A percentile compares a stretch with the other conserved stretches of the same genome.
Evolutionary conservation across 179 eudicot genomes (phyloP).

Genomic region (Gypsophila paniculata): DNA sequence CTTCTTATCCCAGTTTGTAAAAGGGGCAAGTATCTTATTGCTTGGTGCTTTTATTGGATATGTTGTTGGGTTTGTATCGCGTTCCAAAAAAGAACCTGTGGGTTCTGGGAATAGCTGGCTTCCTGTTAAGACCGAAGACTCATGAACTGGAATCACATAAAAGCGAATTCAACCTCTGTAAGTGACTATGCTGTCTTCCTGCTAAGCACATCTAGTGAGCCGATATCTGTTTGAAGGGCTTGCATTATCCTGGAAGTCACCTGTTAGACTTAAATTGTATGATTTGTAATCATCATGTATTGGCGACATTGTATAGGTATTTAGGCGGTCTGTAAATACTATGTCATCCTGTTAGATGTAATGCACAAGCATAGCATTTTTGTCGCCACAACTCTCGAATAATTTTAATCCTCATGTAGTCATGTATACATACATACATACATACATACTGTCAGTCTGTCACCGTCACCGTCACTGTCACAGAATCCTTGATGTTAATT

Average conservation of each 20-base stretch:
- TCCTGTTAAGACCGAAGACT: constrained; percentile 71
- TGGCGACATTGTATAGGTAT: background rate
- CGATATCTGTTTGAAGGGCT: background rate
- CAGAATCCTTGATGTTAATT: background rate
- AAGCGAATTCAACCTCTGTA: background rate
- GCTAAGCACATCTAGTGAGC: background rate
- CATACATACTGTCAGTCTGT: too few relatives aligned
- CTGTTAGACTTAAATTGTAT: constrained; percentile 7
- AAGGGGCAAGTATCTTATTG: constrained; percentile 50
- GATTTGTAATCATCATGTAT: background rate
- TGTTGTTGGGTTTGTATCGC: constrained; percentile 59
- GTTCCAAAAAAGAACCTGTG: constrained; percentile 37
- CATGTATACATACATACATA: background rate
- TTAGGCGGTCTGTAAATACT: background rate
- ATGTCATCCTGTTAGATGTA: background rate
- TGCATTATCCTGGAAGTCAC: constrained; percentile 1
- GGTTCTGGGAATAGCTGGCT: constrained; percentile 44
- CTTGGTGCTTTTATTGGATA: constrained; percentile 76
- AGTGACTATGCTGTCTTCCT: constrained; percentile 10
- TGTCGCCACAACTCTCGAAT: background rate
- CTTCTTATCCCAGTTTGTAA: constrained; percentile 38
- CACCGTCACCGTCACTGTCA: background rate
- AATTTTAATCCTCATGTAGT: background rate
- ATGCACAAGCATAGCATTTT: background rate
- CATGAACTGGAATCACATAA: constrained; percentile 3